These are phyloP conservation scores for Picochlorum costavermella DNA, from an alignment of 139 green algal species.

Conservation along the genomic window DNA sequence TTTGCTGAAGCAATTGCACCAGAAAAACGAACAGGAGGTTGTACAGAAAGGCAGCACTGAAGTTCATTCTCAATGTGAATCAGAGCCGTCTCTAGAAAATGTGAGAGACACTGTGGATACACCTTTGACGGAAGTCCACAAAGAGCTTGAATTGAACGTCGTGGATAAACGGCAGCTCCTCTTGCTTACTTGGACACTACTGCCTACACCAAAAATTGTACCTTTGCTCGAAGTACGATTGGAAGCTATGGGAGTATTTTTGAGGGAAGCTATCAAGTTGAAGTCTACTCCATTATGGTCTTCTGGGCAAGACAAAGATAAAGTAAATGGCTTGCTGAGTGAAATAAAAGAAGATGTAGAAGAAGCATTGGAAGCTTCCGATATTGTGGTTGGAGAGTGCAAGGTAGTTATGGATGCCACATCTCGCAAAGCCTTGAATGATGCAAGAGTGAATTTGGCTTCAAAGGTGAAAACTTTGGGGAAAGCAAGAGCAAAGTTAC, in stretches of 20 bases:
- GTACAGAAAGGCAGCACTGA: not conserved
- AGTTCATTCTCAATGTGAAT: not conserved
- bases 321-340: too few species aligned
- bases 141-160: constrained; percentile 13
- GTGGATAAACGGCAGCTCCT: constrained; percentile 14
- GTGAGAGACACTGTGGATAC: not conserved
- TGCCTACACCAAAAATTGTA: constrained; percentile 11
- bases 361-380: not conserved
- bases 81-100: not conserved
- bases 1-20: too few species aligned
- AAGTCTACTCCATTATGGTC: too few species aligned
- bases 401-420: not conserved
- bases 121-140: constrained; percentile 2
- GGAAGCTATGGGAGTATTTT: not conserved
- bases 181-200: constrained; percentile 16
- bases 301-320: too few species aligned
- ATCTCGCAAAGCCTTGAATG: not conserved
- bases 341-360: not conserved
- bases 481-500: not conserved
- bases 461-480: not conserved
- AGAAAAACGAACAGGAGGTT: too few species aligned
- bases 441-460: not conserved
- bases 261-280: not conserved
- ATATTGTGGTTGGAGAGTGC: not conserved
- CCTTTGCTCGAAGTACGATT: not conserved